phyloP scores from a whole-genome alignment of 257 asterid genomes.

The Solanum piurae region DNA sequence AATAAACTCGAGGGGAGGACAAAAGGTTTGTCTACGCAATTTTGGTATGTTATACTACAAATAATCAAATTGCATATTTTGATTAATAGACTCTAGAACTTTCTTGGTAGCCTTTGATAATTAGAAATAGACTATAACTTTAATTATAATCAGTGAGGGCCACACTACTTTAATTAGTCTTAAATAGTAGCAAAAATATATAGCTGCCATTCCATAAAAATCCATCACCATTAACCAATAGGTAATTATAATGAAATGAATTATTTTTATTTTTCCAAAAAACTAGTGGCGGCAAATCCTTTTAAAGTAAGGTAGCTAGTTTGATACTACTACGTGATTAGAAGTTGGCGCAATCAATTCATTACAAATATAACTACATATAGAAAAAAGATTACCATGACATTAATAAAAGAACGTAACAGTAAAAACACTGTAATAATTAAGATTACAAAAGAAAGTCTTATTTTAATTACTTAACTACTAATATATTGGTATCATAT shows the following conservation, averaged over 20 bases:
- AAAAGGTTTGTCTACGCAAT: constrained; percentile 9
- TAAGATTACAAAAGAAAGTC: background rate
- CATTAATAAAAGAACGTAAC: background rate
- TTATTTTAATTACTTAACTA: background rate
- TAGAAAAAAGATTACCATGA: background rate
- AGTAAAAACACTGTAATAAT: background rate
- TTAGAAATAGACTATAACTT: background rate
- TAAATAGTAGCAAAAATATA: background rate
- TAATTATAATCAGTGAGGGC: background rate
- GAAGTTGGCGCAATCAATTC: constrained; percentile 52
- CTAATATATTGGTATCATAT: background rate
- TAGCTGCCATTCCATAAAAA: background rate
- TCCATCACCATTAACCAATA: background rate
- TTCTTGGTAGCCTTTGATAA: background rate
- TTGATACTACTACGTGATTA: constrained; percentile 25
- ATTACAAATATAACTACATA: constrained; percentile 25
- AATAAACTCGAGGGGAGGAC: constrained; percentile 3
- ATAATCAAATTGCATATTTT: background rate
- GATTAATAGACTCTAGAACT: background rate
- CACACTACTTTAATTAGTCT: background rate
- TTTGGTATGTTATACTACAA: constrained; percentile 1
- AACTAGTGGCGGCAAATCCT: background rate
- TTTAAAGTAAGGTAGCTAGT: background rate
- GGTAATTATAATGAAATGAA: background rate
- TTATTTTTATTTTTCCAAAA: background rate